Conservation (phyloP, 2,329 filamentous ascomycete species). For the Chaetomiaceae sp. region DNA sequence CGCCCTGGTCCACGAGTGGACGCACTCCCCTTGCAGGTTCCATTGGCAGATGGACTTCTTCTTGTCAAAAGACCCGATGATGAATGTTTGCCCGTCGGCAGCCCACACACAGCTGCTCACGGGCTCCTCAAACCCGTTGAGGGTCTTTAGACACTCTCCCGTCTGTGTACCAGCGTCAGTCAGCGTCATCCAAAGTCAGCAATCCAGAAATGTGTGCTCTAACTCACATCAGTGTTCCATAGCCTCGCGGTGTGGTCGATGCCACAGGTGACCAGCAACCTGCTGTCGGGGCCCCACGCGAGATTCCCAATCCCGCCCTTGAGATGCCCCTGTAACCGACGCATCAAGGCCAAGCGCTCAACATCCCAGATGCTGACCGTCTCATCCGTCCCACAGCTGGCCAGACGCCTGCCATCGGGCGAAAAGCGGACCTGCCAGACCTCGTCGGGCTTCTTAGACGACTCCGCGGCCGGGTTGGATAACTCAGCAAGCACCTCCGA, state of each 20-base stretch:
- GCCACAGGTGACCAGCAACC: slow-evolving; percentile 78
- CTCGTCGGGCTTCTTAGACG: slow-evolving; percentile 62
- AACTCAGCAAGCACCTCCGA: slow-evolving; percentile 67
- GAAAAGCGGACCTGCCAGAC: slow-evolving; percentile 93
- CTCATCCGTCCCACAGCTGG: slow-evolving; percentile 73
- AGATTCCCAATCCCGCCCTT: slow-evolving; percentile 67
- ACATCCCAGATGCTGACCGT: slow-evolving; percentile 80
- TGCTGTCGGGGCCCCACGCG: slow-evolving; percentile 89
- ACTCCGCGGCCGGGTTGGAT: slow-evolving; percentile 38
- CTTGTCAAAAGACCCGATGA: slow-evolving; percentile 72
- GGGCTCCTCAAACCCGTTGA: slow-evolving; percentile 72
- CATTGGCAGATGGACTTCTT: slow-evolving; percentile 65
- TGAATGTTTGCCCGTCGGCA: slow-evolving; percentile 69
- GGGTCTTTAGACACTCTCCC: slow-evolving; percentile 57
- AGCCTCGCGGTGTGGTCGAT: slow-evolving; percentile 68
- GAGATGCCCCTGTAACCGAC: slow-evolving; percentile 61
- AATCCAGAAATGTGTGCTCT: no score
- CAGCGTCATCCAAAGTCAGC: background rate
- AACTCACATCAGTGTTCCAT: slow-evolving; percentile 66
- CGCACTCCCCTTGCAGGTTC: slow-evolving; percentile 57
- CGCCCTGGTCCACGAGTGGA: slow-evolving; percentile 63
- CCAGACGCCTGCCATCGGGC: slow-evolving; percentile 75
- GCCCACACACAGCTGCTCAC: slow-evolving; percentile 91
- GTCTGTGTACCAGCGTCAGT: slow-evolving; percentile 40
- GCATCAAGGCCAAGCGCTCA: slow-evolving; percentile 59